phyloP scores from a whole-genome alignment of 2,329 filamentous ascomycete species.

The Penicillium sp. region DNA sequence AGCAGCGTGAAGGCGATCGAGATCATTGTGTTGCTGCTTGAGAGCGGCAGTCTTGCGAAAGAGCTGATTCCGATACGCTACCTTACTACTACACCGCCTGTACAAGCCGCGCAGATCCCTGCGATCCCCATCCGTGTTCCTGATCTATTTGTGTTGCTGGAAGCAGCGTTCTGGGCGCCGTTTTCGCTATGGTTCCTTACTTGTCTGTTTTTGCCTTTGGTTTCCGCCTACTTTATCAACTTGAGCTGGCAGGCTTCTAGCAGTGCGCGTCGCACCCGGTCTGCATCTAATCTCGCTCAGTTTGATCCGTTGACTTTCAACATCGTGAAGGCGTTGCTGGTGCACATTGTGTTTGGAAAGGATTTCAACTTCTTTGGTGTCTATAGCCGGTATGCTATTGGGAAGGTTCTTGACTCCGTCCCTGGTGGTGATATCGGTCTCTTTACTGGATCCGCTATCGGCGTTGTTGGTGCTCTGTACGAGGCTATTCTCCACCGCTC shows the following conservation, averaged over 20 bases:
- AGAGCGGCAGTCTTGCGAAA: slow-evolving; percentile 67
- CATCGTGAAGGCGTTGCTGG: slow-evolving; percentile 78
- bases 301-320: slow-evolving; percentile 90
- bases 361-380: slow-evolving; percentile 41
- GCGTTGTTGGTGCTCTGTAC: slow-evolving; percentile 45
- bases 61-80: slow-evolving; percentile 71
- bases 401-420: slow-evolving; percentile 40
- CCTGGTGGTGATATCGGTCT: slow-evolving; percentile 43
- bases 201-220: slow-evolving; percentile 66
- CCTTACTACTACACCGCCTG: slow-evolving; percentile 69
- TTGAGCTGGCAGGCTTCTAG: slow-evolving; percentile 58
- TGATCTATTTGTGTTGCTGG: slow-evolving; percentile 77
- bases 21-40: slow-evolving; percentile 65
- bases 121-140: slow-evolving; percentile 68
- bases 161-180: slow-evolving; percentile 78
- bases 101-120: slow-evolving; percentile 55
- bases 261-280: slow-evolving; percentile 28
- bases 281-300: slow-evolving; percentile 22
- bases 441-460: slow-evolving; percentile 44
- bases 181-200: slow-evolving; percentile 74
- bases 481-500: slow-evolving; percentile 47
- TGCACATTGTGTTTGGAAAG: slow-evolving; percentile 74
- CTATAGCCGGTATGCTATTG: slow-evolving; percentile 38
- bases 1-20: slow-evolving; percentile 70
- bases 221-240: slow-evolving; percentile 88